Percentiles rank a stretch among this genome's conserved stretches.
These are phyloP conservation scores for Guillardia theta DNA, from an alignment of 78 protist species.

Conservation along the genomic window DNA sequence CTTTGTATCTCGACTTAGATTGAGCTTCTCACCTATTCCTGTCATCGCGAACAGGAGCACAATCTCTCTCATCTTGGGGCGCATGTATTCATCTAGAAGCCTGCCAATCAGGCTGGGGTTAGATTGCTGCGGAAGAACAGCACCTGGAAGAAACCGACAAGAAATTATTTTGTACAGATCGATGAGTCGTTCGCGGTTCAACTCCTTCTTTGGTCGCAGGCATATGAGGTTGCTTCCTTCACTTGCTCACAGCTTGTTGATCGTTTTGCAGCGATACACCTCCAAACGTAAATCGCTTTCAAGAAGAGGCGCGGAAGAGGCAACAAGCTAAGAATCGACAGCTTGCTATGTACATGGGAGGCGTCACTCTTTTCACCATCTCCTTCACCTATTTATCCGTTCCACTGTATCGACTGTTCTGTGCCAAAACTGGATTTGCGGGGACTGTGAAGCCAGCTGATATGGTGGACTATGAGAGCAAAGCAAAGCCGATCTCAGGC, in stretches of 20 bases:
- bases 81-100: too few relatives aligned
- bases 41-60: too few relatives aligned
- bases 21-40: too few relatives aligned
- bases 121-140: too few relatives aligned
- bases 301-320: not conserved
- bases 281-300: not conserved
- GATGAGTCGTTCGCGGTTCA: not conserved
- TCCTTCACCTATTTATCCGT: slow-evolving; percentile 25
- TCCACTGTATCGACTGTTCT: slow-evolving; percentile 8
- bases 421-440: slow-evolving; percentile 1
- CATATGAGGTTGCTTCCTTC: too few relatives aligned
- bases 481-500: slow-evolving; percentile 4
- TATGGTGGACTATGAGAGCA: not conserved
- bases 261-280: not conserved
- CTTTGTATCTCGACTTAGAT: too few relatives aligned
- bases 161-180: not conserved
- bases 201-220: too few relatives aligned
- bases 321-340: not conserved
- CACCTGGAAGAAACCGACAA: not conserved
- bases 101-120: too few relatives aligned
- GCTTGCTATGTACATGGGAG: not conserved
- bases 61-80: too few relatives aligned
- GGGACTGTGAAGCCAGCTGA: not conserved
- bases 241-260: not conserved
- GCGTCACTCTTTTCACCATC: not conserved